These are phyloP conservation scores for Diutina rugosa DNA, from an alignment of 1,139 yeast genomes.

Conservation along the genomic window DNA sequence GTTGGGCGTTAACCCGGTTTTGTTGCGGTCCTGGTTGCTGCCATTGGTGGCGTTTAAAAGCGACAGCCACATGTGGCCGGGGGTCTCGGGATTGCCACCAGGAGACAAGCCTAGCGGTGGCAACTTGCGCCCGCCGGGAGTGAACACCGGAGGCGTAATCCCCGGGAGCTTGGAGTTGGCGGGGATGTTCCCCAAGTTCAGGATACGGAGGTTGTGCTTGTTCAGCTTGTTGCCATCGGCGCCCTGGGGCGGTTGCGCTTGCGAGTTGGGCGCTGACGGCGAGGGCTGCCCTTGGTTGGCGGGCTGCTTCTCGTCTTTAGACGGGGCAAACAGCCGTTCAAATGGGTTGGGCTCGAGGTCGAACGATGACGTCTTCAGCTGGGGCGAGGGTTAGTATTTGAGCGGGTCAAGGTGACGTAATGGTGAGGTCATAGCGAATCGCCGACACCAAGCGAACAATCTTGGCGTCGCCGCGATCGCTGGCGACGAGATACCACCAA, in stretches of 20 bases:
- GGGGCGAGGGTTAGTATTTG: conserved; percentile 11
- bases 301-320: conserved; percentile 13
- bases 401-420: conserved; percentile 5
- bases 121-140: conserved; percentile 50
- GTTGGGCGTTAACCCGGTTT: conserved; percentile 59
- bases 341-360: conserved; percentile 93
- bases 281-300: conserved; percentile 2
- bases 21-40: conserved; percentile 7
- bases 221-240: conserved; percentile 5
- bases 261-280: neutral
- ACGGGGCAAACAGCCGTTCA: conserved; percentile 79
- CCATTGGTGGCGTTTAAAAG: conserved; percentile 26
- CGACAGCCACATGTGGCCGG: conserved; percentile 35
- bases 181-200: neutral
- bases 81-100: conserved; percentile 36
- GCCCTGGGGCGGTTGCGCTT: neutral
- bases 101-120: conserved; percentile 42
- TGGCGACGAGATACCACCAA: neutral
- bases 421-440: conserved; percentile 2
- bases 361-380: conserved; percentile 35
- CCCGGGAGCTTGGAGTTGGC: conserved; percentile 15
- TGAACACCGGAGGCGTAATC: conserved; percentile 40
- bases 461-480: neutral
- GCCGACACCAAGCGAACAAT: neutral
- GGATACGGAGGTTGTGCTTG: conserved; percentile 4